These are phyloP conservation scores for Aspergillus pseudonomiae DNA, from an alignment of 2,329 filamentous ascomycete genomes.

Conservation along the genomic window DNA sequence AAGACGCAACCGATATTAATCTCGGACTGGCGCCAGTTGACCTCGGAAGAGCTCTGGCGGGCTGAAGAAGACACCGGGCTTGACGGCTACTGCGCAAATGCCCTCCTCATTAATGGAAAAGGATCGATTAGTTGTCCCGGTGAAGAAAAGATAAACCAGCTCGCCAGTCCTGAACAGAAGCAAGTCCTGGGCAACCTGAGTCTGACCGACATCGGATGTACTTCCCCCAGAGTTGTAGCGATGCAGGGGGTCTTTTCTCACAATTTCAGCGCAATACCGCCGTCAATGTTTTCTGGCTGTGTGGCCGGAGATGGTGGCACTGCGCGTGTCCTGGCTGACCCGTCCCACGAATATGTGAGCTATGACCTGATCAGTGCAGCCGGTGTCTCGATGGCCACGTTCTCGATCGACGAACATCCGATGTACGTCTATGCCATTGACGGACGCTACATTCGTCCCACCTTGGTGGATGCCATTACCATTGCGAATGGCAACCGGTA, in stretches of 20 bases:
- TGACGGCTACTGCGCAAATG: conserved; percentile 60
- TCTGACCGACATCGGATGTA: conserved; percentile 26
- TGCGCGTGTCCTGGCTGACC: conserved; percentile 48
- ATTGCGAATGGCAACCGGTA: conserved; percentile 37
- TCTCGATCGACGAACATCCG: conserved; percentile 45
- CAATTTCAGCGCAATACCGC: conserved; percentile 29
- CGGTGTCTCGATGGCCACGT: conserved; percentile 53
- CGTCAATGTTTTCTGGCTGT: conserved; percentile 43
- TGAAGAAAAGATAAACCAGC: conserved; percentile 45
- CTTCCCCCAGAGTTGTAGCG: conserved; percentile 18
- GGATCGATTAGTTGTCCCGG: conserved; percentile 56
- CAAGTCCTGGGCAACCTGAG: conserved; percentile 16
- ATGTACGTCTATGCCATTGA: conserved; percentile 46
- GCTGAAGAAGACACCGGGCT: conserved; percentile 30
- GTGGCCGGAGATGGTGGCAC: conserved; percentile 46
- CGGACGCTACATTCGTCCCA: conserved; percentile 42
- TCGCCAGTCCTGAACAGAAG: conserved; percentile 26
- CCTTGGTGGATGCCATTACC: conserved; percentile 33
- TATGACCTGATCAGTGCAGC: conserved; percentile 57
- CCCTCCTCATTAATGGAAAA: conserved; percentile 63
- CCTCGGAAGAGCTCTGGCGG: conserved; percentile 47
- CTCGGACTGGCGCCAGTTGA: conserved; percentile 58
- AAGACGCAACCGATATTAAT: conserved; percentile 53
- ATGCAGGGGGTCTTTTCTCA: conserved; percentile 21
- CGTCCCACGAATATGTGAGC: conserved; percentile 49